These are phyloP conservation scores for Mortierella polycephala DNA, from an alignment of 371 early-diverging fungal species.

Conservation along the genomic window DNA sequence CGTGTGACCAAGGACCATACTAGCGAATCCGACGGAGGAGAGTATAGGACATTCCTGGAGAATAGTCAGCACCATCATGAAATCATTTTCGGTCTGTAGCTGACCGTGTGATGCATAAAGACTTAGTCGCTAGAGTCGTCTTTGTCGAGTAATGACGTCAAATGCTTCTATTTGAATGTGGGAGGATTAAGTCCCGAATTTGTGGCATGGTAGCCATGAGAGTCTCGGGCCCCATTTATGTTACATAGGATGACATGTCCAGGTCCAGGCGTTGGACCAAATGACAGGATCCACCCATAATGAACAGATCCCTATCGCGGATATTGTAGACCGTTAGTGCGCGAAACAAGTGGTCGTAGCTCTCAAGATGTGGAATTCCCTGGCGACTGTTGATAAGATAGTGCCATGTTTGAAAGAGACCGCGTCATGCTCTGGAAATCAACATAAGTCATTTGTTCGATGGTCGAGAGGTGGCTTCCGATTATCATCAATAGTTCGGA, in stretches of 20 bases:
- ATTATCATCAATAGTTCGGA: slow-evolving; percentile 32
- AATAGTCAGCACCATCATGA: slow-evolving; percentile 18
- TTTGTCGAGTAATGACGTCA: slow-evolving; percentile 11
- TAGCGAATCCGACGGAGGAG: too few relatives aligned
- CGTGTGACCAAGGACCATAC: background rate
- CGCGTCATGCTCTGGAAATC: slow-evolving; percentile 22
- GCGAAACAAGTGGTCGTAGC: slow-evolving; percentile 26
- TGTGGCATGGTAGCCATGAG: slow-evolving; percentile 7
- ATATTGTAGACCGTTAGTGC: slow-evolving; percentile 1
- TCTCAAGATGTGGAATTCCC: slow-evolving; percentile 17
- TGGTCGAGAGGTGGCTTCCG: slow-evolving; percentile 20
- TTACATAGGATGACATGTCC: background rate
- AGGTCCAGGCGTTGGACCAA: slow-evolving; percentile 12
- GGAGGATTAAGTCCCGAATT: slow-evolving; percentile 10
- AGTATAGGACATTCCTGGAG: slow-evolving; percentile 6
- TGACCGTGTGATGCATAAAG: background rate
- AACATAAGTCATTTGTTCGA: slow-evolving; percentile 37
- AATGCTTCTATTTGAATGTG: background rate
- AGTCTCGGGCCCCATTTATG: background rate
- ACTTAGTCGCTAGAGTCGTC: slow-evolving; percentile 5
- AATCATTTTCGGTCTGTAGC: background rate
- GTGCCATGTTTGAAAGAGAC: slow-evolving; percentile 28
- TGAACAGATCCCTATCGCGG: slow-evolving; percentile 3
- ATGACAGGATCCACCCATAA: slow-evolving; percentile 19
- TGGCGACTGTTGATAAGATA: slow-evolving; percentile 18